Evolutionary conservation across 1,284 basidiomycete species (phyloP).

Genomic region (Cryptococcus sp.): DNA sequence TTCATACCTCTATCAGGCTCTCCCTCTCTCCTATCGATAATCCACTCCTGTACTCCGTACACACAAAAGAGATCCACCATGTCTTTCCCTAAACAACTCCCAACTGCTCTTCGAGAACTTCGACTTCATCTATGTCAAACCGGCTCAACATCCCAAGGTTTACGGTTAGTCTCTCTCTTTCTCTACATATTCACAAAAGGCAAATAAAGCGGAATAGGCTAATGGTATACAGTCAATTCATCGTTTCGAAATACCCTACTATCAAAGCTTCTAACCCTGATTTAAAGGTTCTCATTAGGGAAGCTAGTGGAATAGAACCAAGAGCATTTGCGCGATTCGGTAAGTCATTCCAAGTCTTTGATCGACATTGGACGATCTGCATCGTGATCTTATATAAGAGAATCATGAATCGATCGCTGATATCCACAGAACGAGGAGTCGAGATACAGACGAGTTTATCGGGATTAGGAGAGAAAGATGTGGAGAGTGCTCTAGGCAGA

Average conservation of each 20-base stretch:
- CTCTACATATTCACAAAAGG: too few relatives aligned
- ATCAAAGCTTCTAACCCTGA: conserved; percentile 88
- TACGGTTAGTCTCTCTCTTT: conserved; percentile 58
- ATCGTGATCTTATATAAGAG: background rate
- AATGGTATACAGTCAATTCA: conserved; percentile 63
- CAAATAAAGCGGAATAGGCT: background rate
- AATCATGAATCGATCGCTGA: background rate
- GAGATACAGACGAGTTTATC: conserved; percentile 40
- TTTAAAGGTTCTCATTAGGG: conserved; percentile 80
- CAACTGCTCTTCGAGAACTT: conserved; percentile 77
- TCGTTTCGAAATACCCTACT: conserved; percentile 69
- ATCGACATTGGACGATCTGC: background rate
- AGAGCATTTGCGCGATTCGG: conserved; percentile 86
- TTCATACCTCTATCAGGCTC: too few relatives aligned
- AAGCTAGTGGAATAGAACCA: conserved; percentile 82
- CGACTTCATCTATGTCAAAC: conserved; percentile 82
- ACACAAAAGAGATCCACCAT: background rate
- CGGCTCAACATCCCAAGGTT: conserved; percentile 69
- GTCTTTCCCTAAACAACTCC: conserved; percentile 66
- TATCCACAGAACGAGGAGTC: conserved; percentile 42
- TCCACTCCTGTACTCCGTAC: too few relatives aligned
- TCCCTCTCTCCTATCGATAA: too few relatives aligned
- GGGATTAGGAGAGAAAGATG: conserved; percentile 41
- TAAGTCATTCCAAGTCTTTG: conserved; percentile 51
- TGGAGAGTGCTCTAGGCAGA: conserved; percentile 32